These are phyloP conservation scores for Chaetomium olivaceum DNA, from an alignment of 2,329 filamentous ascomycete species.

Conservation along the genomic window DNA sequence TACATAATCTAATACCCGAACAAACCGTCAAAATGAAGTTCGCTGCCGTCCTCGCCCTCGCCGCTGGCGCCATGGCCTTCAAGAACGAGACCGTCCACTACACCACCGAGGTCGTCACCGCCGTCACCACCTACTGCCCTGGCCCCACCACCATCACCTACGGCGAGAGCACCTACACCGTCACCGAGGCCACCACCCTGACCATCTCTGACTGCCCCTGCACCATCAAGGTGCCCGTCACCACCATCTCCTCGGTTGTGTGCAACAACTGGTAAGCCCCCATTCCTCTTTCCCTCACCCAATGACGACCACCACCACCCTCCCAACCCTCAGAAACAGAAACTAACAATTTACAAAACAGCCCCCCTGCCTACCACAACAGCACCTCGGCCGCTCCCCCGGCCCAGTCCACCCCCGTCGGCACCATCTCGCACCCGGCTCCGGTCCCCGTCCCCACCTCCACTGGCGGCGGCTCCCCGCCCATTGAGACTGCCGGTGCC, in stretches of 20 bases:
- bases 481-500: conserved; percentile 51
- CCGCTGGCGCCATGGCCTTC: conserved; percentile 46
- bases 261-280: conserved; percentile 58
- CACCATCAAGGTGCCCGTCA: conserved; percentile 63
- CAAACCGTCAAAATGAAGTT: conserved; percentile 66
- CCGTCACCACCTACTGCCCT: conserved; percentile 73
- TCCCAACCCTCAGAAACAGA: not conserved
- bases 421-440: conserved; percentile 33
- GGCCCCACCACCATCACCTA: conserved; percentile 63
- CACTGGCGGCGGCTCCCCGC: conserved; percentile 32
- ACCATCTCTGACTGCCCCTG: conserved; percentile 73
- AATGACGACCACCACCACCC: not conserved
- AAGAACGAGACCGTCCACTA: conserved; percentile 55
- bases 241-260: conserved; percentile 52
- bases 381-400: conserved; percentile 41
- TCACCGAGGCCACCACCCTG: conserved; percentile 67
- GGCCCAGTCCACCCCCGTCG: conserved; percentile 34
- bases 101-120: conserved; percentile 66
- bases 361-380: conserved; percentile 40
- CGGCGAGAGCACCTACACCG: conserved; percentile 66
- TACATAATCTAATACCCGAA: conserved; percentile 45
- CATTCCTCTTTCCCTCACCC: conserved; percentile 4
- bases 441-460: conserved; percentile 37
- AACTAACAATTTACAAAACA: conserved; percentile 20
- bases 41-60: conserved; percentile 56